Evolutionary conservation across 495 filamentous ascomycete species (phyloP).

Genomic region (Jackrogersella minutella): DNA sequence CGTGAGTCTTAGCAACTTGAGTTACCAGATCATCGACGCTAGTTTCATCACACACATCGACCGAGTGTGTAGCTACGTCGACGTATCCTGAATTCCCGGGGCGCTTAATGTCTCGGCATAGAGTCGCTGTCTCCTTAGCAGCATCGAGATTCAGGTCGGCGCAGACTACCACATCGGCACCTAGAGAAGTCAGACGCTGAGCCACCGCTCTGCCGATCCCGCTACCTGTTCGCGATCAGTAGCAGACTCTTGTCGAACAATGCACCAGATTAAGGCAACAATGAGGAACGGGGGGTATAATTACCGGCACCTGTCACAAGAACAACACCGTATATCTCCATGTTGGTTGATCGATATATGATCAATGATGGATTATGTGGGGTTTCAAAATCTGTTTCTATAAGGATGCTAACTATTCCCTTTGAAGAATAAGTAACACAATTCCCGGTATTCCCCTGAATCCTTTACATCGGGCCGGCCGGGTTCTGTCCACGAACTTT

Average conservation of each 20-base stretch:
- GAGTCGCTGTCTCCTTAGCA: background rate
- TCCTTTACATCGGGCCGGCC: too few species aligned
- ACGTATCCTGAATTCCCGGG: background rate
- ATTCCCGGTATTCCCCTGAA: too few species aligned
- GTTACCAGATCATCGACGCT: background rate
- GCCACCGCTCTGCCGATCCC: background rate
- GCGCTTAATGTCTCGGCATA: background rate
- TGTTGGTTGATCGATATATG: too few species aligned
- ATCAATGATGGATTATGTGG: too few species aligned
- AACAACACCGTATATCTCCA: too few species aligned
- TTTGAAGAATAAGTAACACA: too few species aligned
- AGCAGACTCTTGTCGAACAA: background rate
- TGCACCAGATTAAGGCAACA: background rate
- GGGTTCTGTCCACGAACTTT: too few species aligned
- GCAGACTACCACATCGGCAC: background rate
- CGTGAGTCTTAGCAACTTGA: background rate
- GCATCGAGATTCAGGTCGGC: background rate
- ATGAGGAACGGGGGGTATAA: background rate
- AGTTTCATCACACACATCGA: background rate
- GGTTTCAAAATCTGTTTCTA: too few species aligned
- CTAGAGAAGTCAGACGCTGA: background rate
- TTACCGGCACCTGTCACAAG: conserved; percentile 2
- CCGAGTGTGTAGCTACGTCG: background rate
- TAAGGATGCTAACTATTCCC: too few species aligned
- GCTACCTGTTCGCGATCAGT: background rate